Evolutionary conservation across 1,284 basidiomycete species (phyloP), one percentile per base, ranked within the genome.

Genomic region (Cronartium quercuum): DNA sequence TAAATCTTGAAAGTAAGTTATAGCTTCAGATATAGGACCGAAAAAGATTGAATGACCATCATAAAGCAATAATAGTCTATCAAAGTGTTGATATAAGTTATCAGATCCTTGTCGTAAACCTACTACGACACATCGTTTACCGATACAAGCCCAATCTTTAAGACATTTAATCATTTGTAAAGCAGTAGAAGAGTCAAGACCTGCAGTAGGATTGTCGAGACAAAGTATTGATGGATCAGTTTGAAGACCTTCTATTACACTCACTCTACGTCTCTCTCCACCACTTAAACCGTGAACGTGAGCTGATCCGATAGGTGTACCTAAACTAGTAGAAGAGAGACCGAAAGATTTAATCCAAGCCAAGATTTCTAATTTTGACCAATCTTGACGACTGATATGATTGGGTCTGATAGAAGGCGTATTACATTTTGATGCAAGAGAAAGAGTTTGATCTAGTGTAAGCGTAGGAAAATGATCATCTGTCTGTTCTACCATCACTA

Each of bases 141-240:
- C 65, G 15, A 67, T 12, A 37, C 47, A 67, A 42, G 55, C 58
- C 71, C 71, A 75, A 51, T 75, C 41, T 63, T 75, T 75, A 37
- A 75, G 55, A 35, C 51, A 47, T 18, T 75, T 66, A 47, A 75
- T 63, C 37, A 75, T 51, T n/a, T 75, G 51, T 37, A 58, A 66
- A 18, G 71, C 64, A 37, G 64, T 75, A 57, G 41, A 42, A 4
- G 71, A 75, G 24, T 75, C 71, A 29, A 75, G 57, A 37, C 71
- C 71, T 5, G 71, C 71, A 29, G 71, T 75, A 34, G 55, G 40
- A 40, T 75, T 75, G 63, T 75, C 71, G 58, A 75, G 71, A 60
- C 71, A 75, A 6, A 75, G 42, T 5, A 66, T 55, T 44, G 64
- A 41, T 24, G 29, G 44, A 37, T 64, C 40, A 4, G 64, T 67